Evolutionary conservation across 768 basidiomycete species (phyloP).

Genomic region (Psilocybe sp.): DNA sequence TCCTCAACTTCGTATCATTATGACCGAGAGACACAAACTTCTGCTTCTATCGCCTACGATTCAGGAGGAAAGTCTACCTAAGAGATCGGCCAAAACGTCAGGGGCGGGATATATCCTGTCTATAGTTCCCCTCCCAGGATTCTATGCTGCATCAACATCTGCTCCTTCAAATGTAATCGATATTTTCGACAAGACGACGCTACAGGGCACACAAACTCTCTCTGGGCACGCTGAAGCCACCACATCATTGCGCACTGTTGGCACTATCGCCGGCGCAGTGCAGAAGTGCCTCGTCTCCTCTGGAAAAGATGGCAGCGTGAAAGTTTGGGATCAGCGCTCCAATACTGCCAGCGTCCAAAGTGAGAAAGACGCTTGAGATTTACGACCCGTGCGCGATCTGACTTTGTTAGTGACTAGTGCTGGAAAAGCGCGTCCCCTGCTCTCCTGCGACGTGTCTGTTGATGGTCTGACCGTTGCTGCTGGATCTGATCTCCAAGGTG

Average conservation of each 20-base stretch:
- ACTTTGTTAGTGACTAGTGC: constrained; percentile 44
- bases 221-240: constrained; percentile 57
- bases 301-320: constrained; percentile 70
- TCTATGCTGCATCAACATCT: constrained; percentile 62
- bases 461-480: constrained; percentile 76
- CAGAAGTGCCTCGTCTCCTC: constrained; percentile 55
- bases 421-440: constrained; percentile 40
- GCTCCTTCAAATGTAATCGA: constrained; percentile 65
- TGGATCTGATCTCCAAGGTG: constrained; percentile 76
- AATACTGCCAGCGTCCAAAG: constrained; percentile 53
- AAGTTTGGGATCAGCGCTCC: constrained; percentile 73
- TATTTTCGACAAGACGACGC: constrained; percentile 58
- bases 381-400: constrained; percentile 38
- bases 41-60: constrained; percentile 19
- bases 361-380: constrained; percentile 34
- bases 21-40: constrained; percentile 15
- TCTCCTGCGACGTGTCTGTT: constrained; percentile 68
- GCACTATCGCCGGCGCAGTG: constrained; percentile 36
- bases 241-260: constrained; percentile 48
- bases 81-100: constrained; percentile 12
- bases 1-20: not conserved
- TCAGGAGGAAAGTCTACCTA: constrained; percentile 14
- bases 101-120: constrained; percentile 56
- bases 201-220: constrained; percentile 45
- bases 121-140: constrained; percentile 42